Percentiles rank a stretch among this genome's conserved stretches.
Conservation (phyloP, 2,329 filamentous ascomycete genomes). For the Colletotrichum simmondsii region DNA sequence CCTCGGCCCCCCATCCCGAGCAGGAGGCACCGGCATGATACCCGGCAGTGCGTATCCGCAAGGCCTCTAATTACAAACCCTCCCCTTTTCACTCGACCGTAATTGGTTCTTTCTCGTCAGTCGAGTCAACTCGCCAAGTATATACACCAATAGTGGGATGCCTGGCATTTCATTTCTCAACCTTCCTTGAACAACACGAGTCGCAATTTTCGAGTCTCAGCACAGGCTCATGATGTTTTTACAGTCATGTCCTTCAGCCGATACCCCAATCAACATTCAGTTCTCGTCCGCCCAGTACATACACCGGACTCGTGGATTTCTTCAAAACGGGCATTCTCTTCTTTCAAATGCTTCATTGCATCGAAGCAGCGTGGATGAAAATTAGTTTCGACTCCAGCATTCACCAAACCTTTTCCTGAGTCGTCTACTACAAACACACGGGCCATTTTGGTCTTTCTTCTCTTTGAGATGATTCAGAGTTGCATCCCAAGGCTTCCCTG, state of each 20-base stretch:
- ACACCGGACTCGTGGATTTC: slow-evolving; percentile 30
- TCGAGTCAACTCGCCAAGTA: slow-evolving; percentile 30
- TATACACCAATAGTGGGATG: slow-evolving; percentile 20
- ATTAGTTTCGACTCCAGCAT: slow-evolving; percentile 9
- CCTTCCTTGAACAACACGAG: slow-evolving; percentile 31
- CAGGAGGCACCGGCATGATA: slow-evolving; percentile 56
- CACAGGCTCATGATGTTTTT: slow-evolving; percentile 28
- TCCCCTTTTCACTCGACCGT: slow-evolving; percentile 15
- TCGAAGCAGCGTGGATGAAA: slow-evolving; percentile 21
- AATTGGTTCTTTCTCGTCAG: slow-evolving; percentile 19
- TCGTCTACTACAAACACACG: background rate
- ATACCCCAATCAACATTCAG: slow-evolving; percentile 28
- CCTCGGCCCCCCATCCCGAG: slow-evolving; percentile 38
- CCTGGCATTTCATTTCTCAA: slow-evolving; percentile 32
- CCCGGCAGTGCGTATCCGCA: slow-evolving; percentile 65
- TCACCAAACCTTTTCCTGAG: background rate
- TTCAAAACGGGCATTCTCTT: slow-evolving; percentile 28
- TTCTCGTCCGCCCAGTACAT: slow-evolving; percentile 33
- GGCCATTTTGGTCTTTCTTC: background rate
- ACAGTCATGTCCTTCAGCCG: slow-evolving; percentile 32
- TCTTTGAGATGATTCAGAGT: slow-evolving; percentile 1
- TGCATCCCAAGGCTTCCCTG: background rate
- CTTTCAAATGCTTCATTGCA: slow-evolving; percentile 23
- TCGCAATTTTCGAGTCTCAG: slow-evolving; percentile 26
- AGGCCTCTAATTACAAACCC: slow-evolving; percentile 39